Evolutionary conservation across 2,329 filamentous ascomycete species (phyloP).

Genomic region (Fusarium sp.): DNA sequence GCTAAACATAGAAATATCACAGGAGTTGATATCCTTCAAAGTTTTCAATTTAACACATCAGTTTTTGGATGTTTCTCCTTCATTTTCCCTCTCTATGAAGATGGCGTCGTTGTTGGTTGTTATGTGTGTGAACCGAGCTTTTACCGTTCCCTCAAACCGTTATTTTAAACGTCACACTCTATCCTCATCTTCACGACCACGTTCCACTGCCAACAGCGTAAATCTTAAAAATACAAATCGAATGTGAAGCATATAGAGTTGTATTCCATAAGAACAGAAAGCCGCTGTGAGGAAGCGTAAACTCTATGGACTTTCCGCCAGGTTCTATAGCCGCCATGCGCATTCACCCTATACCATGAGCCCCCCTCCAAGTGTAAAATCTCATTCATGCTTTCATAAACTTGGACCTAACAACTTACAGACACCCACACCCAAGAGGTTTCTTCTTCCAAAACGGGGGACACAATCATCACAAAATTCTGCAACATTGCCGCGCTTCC

Average conservation of each 20-base stretch:
- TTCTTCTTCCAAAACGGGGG: slow-evolving; percentile 54
- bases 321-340: slow-evolving; percentile 31
- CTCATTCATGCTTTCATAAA: neutral
- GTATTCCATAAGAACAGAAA: neutral
- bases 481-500: slow-evolving; percentile 52
- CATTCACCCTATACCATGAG: slow-evolving; percentile 44
- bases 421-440: slow-evolving; percentile 58
- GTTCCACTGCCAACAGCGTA: neutral
- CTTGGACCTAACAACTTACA: slow-evolving; percentile 32
- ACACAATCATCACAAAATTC: slow-evolving; percentile 53
- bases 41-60: no score
- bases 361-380: slow-evolving; percentile 47
- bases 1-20: neutral
- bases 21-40: neutral
- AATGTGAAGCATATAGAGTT: neutral
- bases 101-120: no score
- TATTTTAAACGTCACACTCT: slow-evolving; percentile 27
- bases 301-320: slow-evolving; percentile 9
- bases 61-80: no score
- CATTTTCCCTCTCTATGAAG: no score
- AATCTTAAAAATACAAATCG: neutral
- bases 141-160: slow-evolving; percentile 19
- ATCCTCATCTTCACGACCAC: neutral
- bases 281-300: slow-evolving; percentile 2
- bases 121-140: slow-evolving; percentile 25